Base-by-base conservation (phyloP, 257 asterid species). In the Fraxinus excelsior region DNA sequence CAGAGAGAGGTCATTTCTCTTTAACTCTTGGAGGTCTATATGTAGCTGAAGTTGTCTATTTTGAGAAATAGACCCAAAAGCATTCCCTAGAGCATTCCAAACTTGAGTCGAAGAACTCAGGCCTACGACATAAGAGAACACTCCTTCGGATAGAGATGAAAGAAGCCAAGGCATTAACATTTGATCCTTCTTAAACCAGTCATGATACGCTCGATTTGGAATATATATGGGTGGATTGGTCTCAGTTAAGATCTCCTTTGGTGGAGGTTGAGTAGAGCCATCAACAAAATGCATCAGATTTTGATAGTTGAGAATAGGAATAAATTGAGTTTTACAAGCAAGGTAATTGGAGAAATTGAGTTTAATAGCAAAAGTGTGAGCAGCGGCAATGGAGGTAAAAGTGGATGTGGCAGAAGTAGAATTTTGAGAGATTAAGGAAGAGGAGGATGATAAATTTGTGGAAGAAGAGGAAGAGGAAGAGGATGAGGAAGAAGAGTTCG, bases 81-180 rank as follows among this genome's bases (percentile, higher is more conserved):
- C 51, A 9, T 66, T 29, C 5, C 44, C 25, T 23, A 62, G 29
- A 34, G 78, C 78, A 31, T 13, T 11, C 64, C 72, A 74, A 60
- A 74, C 78, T 26, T 8, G 3, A 42, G 7, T 28, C 25, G 67
- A 76, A 19, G 79, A 32, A 4, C 28, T 40, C 29, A 65, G 11
- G 3, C 79, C 74, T 4, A 66, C 28, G 13, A 42, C 46, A 76
- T 67, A 76, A 11, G 78, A 37, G 58, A 3, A 31, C 32, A 74
- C 11, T 16, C 40, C 42, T 37, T 74, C 42, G 5, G 42, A 31
- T 37, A 23, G n/a, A 74, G 78, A 74, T 10, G 72, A 21, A 13
- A 74, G 42, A 8, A 74, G 19, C 79, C 73, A 66, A 6, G 38
- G 5, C 38, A 35, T 35, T 35, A 35, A 35, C 38, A 35, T 4